Evolutionary conservation across 345 rosid species (phyloP), one percentile per base, ranked within the genome.

Genomic region (Luvunga scandens): DNA sequence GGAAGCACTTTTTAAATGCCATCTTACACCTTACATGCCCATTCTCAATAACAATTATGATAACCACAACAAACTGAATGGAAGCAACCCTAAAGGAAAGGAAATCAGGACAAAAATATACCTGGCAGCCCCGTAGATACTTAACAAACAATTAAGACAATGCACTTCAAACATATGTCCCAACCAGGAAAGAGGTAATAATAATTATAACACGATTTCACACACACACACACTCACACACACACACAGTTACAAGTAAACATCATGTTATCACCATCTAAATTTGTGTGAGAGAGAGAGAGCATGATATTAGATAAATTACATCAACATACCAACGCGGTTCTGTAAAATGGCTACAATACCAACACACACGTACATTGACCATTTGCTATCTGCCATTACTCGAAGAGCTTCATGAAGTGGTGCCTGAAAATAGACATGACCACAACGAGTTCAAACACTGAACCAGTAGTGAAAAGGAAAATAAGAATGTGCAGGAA

Each of bases 341-440:
- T 91, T 95, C 74, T 93, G 99, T 78, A 95, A 85, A 79, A 95
- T 89, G 72, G 91, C 90, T 25, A 88, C 89, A 81, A 93, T 81
- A 75, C 99, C 99, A 25, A 76, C 81, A 79, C 86, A 85, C 83
- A 93, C 86, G 77, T 90, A 79, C 71, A 84, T 83, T 45, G 94
- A 83, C 97, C 98, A 95, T 68, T 68, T 84, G 80, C 65, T 79
- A 72, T 84, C 82, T 25, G 85, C 81, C 87, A 85, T 85, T 71
- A 72, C 71, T 69, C 81, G 84, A 78, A 93, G 87, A 50, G 93
- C 79, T 65, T 87, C 89, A n/a, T 84, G 88, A 81, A 93, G 88
- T 22, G 73, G 84, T 77, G 69, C 89, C 99, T 95, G 86, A 53
- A 82, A 75, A 72, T 4, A 65, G 69, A 59, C 10, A 38, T 36